Evolutionary conservation across 2,329 filamentous ascomycete genomes (phyloP), one percentile per base, ranked within the genome.

Genomic region (Aureobasidium lini): DNA sequence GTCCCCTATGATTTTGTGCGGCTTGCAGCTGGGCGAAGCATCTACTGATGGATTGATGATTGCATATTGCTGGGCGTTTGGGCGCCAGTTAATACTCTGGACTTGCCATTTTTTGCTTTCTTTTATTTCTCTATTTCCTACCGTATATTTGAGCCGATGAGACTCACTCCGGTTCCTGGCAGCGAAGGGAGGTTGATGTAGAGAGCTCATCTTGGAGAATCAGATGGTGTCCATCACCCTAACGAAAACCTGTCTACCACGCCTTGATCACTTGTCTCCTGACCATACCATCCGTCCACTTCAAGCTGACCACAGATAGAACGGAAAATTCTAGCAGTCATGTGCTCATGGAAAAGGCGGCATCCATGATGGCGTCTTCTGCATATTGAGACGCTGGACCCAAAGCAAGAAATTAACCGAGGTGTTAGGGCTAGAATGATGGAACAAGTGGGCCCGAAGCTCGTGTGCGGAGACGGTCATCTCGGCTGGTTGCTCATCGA

Each of bases 1-100:
- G 89, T 94, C 60, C 88, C 88, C 6, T 93, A 90, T 73, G 91
- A 89, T 73, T 95, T 95, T 76, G 90, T 94, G 43, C 80, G 89
- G 50, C 77, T 94, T 69, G 88, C 89, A 40, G 81, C 80, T 64
- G 83, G 83, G 28, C 73, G 81, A 65, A 79, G 79, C 18, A 66
- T 83, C 63, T 81, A 77, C 50, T 63, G 34, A 58, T 34, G 34
- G 52, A 52, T 18, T 46, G 48, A 53, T 40, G 54, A 57, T 48
- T 48, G 54, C 43, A 47, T 57, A 39, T 42, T 40, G 42, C 37
- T 59, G 13, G 44, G 46, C 37, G 56, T 59, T 58, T 16, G 16
- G 56, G 56, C 10, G 46, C 29, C 11, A 36, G 28, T 36, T 16
- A 50, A 59, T 34, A 43, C 18, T 18, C 54, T 31, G 7, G 54